Conservation (phyloP, 2,329 filamentous ascomycete species). For the Fonsecaea monophora region DNA sequence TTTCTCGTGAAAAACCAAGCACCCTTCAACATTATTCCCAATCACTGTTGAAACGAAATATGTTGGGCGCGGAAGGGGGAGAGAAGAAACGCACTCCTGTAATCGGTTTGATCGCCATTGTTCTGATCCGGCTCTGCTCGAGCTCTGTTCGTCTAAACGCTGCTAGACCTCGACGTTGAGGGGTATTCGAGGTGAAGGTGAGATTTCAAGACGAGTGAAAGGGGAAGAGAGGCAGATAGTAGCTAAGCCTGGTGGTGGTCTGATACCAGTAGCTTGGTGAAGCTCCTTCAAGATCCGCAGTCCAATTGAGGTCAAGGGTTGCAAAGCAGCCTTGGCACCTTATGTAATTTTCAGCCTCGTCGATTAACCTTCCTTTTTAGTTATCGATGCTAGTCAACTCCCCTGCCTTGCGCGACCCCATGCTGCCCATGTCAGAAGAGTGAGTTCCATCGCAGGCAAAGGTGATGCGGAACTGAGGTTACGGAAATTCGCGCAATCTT, state of each 20-base stretch:
- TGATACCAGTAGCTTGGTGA: slow-evolving; percentile 18
- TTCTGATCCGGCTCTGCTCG: slow-evolving; percentile 36
- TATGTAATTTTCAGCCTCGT: slow-evolving; percentile 20
- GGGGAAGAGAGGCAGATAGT: slow-evolving; percentile 5
- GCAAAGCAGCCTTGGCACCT: slow-evolving; percentile 16
- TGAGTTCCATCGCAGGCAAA: background rate
- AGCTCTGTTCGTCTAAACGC: slow-evolving; percentile 33
- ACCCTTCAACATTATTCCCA: background rate
- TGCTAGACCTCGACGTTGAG: background rate
- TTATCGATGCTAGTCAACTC: background rate
- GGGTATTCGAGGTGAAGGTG: background rate
- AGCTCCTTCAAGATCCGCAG: slow-evolving; percentile 33
- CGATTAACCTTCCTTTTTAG: background rate
- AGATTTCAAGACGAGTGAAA: background rate
- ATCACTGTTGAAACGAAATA: background rate
- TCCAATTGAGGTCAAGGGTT: slow-evolving; percentile 6
- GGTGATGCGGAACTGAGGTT: background rate
- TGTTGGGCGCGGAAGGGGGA: slow-evolving; percentile 20
- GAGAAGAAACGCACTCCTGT: slow-evolving; percentile 53
- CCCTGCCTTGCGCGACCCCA: background rate
- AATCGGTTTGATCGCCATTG: slow-evolving; percentile 56
- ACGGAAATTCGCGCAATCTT: background rate
- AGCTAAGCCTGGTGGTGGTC: slow-evolving; percentile 12
- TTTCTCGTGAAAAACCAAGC: slow-evolving; percentile 39
- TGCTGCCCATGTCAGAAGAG: background rate